These are phyloP conservation scores for Echria macrotheca DNA, from an alignment of 495 filamentous ascomycete species.

Conservation along the genomic window DNA sequence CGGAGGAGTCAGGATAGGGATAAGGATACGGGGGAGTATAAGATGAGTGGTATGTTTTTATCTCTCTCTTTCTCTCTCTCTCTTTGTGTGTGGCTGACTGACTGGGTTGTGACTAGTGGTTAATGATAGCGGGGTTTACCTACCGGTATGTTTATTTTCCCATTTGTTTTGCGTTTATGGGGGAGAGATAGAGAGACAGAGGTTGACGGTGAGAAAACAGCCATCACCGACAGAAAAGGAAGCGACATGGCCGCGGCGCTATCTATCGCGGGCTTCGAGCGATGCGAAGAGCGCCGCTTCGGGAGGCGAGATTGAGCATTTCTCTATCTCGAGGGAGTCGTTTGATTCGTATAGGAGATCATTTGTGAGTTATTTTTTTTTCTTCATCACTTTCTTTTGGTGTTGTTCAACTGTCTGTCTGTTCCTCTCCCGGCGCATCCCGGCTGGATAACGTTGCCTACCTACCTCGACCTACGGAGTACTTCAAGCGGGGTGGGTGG, in stretches of 20 bases:
- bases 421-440: background rate
- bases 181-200: too few species aligned
- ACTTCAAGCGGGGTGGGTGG: too few species aligned
- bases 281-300: slow-evolving; percentile 61
- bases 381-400: background rate
- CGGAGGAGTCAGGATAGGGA: slow-evolving; percentile 47
- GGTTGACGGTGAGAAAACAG: too few species aligned
- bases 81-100: too few species aligned
- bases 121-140: slow-evolving; percentile 93
- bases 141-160: slow-evolving; percentile 61
- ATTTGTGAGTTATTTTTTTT: slow-evolving; percentile 59
- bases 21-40: slow-evolving; percentile 65
- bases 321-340: slow-evolving; percentile 94
- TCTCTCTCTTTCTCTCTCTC: too few species aligned
- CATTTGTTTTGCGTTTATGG: too few species aligned
- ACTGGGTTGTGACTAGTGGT: too few species aligned
- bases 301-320: slow-evolving; percentile 86
- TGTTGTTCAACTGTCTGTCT: too few species aligned
- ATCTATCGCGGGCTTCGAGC: slow-evolving; percentile 62
- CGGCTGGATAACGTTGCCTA: too few species aligned
- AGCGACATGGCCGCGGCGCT: slow-evolving; percentile 73
- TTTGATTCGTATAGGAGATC: slow-evolving; percentile 97
- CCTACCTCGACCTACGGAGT: too few species aligned
- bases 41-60: slow-evolving; percentile 69
- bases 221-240: slow-evolving; percentile 87